Conservation (phyloP, 805 yeast species). For the Yueomyces sp. region DNA sequence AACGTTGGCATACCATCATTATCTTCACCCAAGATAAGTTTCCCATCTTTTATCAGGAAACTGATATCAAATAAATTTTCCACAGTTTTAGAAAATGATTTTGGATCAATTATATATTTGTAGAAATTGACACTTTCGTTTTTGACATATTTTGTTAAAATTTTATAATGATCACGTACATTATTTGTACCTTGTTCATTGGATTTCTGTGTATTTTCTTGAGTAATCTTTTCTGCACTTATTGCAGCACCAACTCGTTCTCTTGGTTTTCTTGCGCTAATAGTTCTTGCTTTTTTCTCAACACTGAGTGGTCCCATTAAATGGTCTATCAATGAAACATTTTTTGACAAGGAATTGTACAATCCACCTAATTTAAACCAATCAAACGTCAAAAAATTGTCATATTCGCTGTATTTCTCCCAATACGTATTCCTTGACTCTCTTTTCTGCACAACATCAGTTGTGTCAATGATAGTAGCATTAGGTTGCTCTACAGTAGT, state of each 20-base stretch:
- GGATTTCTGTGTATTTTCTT: constrained; percentile 31
- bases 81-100: constrained; percentile 61
- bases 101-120: constrained; percentile 59
- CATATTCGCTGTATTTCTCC: constrained; percentile 15
- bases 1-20: constrained; percentile 33
- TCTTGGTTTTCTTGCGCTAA: constrained; percentile 24
- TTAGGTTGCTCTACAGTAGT: constrained; percentile 8
- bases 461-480: constrained; percentile 6
- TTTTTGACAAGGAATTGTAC: constrained; percentile 30
- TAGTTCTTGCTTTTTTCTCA: constrained; percentile 32
- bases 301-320: constrained; percentile 59
- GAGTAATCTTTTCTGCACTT: constrained; percentile 43
- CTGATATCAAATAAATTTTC: constrained; percentile 79
- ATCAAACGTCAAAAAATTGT: constrained; percentile 33
- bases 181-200: constrained; percentile 49
- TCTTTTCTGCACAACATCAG: constrained; percentile 5
- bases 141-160: constrained; percentile 24
- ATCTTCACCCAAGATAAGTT: constrained; percentile 40
- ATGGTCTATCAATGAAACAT: constrained; percentile 42
- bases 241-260: constrained; percentile 26
- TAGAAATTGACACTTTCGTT: constrained; percentile 40
- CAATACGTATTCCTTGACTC: constrained; percentile 8
- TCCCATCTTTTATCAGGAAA: constrained; percentile 66
- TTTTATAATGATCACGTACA: constrained; percentile 40
- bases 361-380: constrained; percentile 50